Conservation (phyloP, 257 asterid species). For the Euphrasia confusa region DNA sequence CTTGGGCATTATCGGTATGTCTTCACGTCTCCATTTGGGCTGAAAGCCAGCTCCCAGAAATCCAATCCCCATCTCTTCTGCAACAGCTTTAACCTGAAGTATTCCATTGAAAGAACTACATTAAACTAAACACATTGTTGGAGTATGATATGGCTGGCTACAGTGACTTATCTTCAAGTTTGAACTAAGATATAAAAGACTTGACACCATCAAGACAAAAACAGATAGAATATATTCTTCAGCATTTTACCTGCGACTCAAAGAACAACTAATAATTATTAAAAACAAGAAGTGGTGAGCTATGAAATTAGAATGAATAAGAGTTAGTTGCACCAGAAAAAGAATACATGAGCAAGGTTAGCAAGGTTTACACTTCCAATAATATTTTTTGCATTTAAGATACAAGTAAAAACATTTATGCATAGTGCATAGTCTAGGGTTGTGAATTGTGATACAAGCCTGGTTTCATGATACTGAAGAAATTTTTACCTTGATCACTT, state of each 20-base stretch:
- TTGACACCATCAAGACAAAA: background rate
- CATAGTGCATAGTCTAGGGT: background rate
- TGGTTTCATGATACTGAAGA: background rate
- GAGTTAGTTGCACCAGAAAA: background rate
- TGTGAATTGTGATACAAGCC: background rate
- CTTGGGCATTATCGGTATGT: conserved; percentile 97
- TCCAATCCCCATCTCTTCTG: conserved; percentile 97
- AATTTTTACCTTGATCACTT: background rate
- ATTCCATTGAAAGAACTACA: conserved; percentile 11
- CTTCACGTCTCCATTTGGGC: conserved; percentile 90
- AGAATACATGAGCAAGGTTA: background rate
- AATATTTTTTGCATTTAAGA: conserved; percentile 7
- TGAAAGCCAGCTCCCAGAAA: conserved; percentile 92
- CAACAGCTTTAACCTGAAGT: conserved; percentile 89
- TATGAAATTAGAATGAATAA: conserved; percentile 16
- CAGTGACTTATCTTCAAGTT: conserved; percentile 6
- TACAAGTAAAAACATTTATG: background rate
- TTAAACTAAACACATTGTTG: conserved; percentile 19
- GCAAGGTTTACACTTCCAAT: conserved; percentile 20
- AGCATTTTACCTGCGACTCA: conserved; percentile 12
- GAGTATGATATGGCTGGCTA: conserved; percentile 14
- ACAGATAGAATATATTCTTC: conserved; percentile 1
- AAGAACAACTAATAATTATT: conserved; percentile 14
- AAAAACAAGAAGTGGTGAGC: conserved; percentile 6
- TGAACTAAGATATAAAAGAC: background rate